These are phyloP conservation scores for Podospora bellae-mahoneyi DNA, from an alignment of 495 filamentous ascomycete genomes.

Conservation along the genomic window DNA sequence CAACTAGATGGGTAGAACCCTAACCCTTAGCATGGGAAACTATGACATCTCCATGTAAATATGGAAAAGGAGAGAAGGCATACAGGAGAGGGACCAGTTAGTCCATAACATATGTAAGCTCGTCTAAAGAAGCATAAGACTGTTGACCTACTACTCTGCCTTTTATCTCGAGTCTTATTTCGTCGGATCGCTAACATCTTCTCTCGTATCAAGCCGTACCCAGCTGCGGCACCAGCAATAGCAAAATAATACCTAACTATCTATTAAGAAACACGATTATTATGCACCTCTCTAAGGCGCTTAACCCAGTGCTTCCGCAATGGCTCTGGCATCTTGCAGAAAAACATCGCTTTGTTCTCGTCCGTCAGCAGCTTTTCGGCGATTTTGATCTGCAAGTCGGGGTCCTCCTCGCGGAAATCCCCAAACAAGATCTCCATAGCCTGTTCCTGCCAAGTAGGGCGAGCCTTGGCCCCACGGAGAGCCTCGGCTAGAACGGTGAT, in stretches of 20 bases:
- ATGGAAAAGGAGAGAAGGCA: too few relatives aligned
- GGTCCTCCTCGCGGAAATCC: constrained; percentile 47
- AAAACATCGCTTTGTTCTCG: constrained; percentile 52
- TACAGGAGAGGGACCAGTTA: too few relatives aligned
- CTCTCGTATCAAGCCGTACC: too few relatives aligned
- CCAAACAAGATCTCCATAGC: constrained; percentile 50
- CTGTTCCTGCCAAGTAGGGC: constrained; percentile 45
- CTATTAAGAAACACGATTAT: constrained; percentile 38
- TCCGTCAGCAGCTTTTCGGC: constrained; percentile 51
- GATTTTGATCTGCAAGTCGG: constrained; percentile 50
- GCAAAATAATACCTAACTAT: not conserved
- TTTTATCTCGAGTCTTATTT: too few relatives aligned
- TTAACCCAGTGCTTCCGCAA: constrained; percentile 48
- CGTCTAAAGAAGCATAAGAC: too few relatives aligned
- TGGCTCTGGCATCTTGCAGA: constrained; percentile 48
- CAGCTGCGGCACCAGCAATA: not conserved
- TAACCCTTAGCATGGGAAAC: too few relatives aligned
- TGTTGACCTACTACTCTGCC: too few relatives aligned
- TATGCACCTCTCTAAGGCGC: constrained; percentile 45
- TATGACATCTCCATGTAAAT: too few relatives aligned
- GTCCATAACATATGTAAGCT: too few relatives aligned
- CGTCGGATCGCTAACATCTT: too few relatives aligned
- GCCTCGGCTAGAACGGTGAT: constrained; percentile 33
- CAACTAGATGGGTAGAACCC: too few relatives aligned
- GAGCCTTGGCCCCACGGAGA: constrained; percentile 24